These are phyloP conservation scores for Naegleria gruberi DNA, from an alignment of 208 protist genomes.

Conservation along the genomic window DNA sequence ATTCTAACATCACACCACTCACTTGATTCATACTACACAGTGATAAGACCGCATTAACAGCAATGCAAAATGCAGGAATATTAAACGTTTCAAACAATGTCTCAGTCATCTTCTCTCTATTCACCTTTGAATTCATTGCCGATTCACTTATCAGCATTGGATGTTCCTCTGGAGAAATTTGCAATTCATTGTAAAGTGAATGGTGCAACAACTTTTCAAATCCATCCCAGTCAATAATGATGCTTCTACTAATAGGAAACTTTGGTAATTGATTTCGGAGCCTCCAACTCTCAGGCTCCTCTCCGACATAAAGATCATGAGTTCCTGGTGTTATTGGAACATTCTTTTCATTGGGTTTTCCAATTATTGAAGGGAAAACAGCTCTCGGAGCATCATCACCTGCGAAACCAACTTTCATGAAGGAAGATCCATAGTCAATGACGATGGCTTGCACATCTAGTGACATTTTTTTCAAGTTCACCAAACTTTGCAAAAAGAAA, in stretches of 20 bases:
- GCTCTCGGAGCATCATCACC: conserved; percentile 43
- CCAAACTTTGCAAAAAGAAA: no score
- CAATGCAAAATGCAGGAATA: conserved; percentile 75
- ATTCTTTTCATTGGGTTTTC: conserved; percentile 38
- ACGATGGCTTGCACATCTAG: not conserved
- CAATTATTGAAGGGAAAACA: conserved; percentile 72
- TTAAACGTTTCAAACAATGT: conserved; percentile 88
- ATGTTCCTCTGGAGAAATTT: conserved; percentile 9
- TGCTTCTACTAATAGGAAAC: not conserved
- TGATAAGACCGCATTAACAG: conserved; percentile 90
- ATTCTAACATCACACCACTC: conserved; percentile 81
- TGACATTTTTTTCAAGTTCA: not conserved
- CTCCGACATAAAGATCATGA: conserved; percentile 43
- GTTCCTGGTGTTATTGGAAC: conserved; percentile 36
- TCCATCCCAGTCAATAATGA: conserved; percentile 18
- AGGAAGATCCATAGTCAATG: not conserved
- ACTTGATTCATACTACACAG: conserved; percentile 75
- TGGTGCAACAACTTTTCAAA: not conserved
- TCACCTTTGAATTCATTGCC: conserved; percentile 39
- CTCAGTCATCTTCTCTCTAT: conserved; percentile 71
- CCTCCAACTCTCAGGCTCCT: conserved; percentile 47
- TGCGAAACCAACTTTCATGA: conserved; percentile 10
- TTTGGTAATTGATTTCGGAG: not conserved
- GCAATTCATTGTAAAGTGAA: not conserved
- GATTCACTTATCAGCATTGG: conserved; percentile 18